Base-by-base conservation (phyloP, 2,329 filamentous ascomycete species). In the Aspergillus eucalypticola region DNA sequence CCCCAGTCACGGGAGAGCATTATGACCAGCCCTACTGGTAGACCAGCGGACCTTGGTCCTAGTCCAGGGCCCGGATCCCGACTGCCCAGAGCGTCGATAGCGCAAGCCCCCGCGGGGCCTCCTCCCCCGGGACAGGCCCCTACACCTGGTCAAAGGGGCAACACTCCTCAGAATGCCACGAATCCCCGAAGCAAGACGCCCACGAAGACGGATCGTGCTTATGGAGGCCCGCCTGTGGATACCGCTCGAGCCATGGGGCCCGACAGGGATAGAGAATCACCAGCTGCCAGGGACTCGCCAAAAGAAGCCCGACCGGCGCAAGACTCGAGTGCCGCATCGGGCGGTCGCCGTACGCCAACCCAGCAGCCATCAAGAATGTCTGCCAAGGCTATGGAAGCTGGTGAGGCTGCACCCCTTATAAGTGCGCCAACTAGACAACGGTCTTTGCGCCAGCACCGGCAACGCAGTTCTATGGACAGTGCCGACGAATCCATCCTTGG, bases 401-500 rank as follows among this genome's bases (percentile, higher is more conserved):
- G 78, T 21, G 77, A 80, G 67, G 77, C 78, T 44, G 75, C 78
- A 48, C 77, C 79, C 15, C 65, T 81, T 23, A 75, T 80, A 21
- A 75, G 69, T 57, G 69, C 75, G 5, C 79, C 79, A 3, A 71
- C 76, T 23, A 72, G 79, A 51, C 79, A 84, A 76, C 75, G 81
- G 29, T 79, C 82, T n/a, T 77, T 84, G 25, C 83, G 85, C 46
- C 84, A 85, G 64, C 81, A 82, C 46, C 83, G 86, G 17, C 81
- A 83, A 38, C 88, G 89, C 70, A 83, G 83, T 27, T 90, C 90
- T 0, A 79, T 90, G 11, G 91, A 95, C 65, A 90, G 85, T 67
- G 84, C 83, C 2, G 83, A 84, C 25, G 89, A 91, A 64, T 80
- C 83, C 3, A 74, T 78, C 1, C 72, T 85, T 10, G 75, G 76